phyloP scores from a whole-genome alignment of 192 early-diverging fungal genomes.

The Gamsiella multidivaricata region DNA sequence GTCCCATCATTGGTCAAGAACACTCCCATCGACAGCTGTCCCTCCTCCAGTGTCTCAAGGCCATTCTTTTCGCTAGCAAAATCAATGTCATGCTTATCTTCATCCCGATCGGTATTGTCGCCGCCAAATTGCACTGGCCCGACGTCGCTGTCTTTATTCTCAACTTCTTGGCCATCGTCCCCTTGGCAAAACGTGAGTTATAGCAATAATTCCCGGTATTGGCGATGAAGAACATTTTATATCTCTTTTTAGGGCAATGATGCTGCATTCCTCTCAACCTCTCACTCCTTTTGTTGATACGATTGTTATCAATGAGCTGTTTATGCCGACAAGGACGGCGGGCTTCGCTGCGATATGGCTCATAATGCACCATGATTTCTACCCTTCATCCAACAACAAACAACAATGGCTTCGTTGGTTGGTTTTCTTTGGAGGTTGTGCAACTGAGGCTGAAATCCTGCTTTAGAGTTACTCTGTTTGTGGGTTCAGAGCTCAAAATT shows the following conservation, averaged over 20 bases:
- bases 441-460: slow-evolving; percentile 17
- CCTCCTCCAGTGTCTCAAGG: slow-evolving; percentile 23
- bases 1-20: slow-evolving; percentile 5
- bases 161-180: slow-evolving; percentile 91
- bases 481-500: too few relatives aligned
- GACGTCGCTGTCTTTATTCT: slow-evolving; percentile 77
- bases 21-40: background rate
- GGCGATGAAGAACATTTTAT: too few relatives aligned
- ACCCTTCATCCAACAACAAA: background rate
- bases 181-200: slow-evolving; percentile 70
- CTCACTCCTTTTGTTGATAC: background rate
- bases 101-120: slow-evolving; percentile 82
- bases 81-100: slow-evolving; percentile 80
- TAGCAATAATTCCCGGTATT: too few relatives aligned
- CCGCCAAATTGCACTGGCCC: slow-evolving; percentile 72
- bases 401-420: background rate
- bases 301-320: too few relatives aligned
- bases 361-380: background rate
- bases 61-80: slow-evolving; percentile 61
- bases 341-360: background rate
- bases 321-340: background rate
- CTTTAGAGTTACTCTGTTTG: too few relatives aligned
- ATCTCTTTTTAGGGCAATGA: too few relatives aligned
- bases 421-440: slow-evolving; percentile 2
- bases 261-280: too few relatives aligned